Evolutionary conservation across 768 basidiomycete genomes (phyloP).

Genomic region (Termitomyces sp.): DNA sequence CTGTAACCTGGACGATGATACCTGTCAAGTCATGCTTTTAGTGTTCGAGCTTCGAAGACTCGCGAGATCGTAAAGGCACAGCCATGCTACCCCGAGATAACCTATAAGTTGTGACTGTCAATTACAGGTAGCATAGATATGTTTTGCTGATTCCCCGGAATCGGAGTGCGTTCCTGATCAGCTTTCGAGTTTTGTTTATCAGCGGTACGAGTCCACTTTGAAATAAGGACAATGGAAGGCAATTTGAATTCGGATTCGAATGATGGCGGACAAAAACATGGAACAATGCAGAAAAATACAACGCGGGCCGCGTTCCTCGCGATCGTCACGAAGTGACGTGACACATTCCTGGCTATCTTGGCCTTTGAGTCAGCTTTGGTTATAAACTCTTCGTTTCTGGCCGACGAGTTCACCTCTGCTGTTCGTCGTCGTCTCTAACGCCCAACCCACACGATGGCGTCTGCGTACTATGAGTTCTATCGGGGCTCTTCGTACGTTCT

Average conservation of each 20-base stretch:
- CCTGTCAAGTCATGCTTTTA: background rate
- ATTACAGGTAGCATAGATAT: no score
- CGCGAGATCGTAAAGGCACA: background rate
- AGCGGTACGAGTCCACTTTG: background rate
- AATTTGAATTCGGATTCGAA: background rate
- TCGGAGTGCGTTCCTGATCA: no score
- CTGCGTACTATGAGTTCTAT: conserved; percentile 92
- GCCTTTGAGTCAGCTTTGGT: conserved; percentile 10
- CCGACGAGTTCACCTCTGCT: conserved; percentile 3
- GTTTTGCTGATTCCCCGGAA: no score
- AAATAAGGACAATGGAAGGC: background rate
- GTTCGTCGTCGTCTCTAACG: background rate
- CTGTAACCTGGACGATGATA: background rate
- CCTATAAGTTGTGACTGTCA: no score
- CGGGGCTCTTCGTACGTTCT: conserved; percentile 73
- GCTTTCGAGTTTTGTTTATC: background rate
- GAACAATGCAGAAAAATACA: background rate
- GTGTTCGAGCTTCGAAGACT: background rate
- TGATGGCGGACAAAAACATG: background rate
- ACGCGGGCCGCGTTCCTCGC: background rate
- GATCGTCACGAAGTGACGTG: background rate
- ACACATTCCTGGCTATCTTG: no score
- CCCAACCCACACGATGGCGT: conserved; percentile 47
- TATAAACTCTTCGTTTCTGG: conserved; percentile 4
- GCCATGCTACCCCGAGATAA: background rate